These are phyloP conservation scores for Earliella scabrosa DNA, from an alignment of 1,284 basidiomycete species.

Conservation along the genomic window DNA sequence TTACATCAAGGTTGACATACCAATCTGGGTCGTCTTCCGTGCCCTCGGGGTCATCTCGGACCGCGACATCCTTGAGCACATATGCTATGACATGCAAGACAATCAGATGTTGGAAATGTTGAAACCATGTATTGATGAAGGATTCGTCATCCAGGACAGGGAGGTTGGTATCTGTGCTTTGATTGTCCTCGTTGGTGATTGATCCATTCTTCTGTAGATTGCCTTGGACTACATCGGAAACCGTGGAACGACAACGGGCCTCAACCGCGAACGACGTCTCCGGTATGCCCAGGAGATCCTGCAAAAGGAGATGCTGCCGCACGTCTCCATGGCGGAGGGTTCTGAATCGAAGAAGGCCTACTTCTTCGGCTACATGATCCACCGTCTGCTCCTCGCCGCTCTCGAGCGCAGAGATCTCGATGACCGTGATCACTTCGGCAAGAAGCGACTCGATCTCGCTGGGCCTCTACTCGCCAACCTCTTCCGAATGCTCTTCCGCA, in stretches of 20 bases:
- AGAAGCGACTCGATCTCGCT: constrained; percentile 96
- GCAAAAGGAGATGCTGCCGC: constrained; percentile 98
- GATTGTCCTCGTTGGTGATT: neutral
- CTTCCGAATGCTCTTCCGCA: constrained; percentile 98
- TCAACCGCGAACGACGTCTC: constrained; percentile 91
- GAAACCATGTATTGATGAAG: constrained; percentile 98
- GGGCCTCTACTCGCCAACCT: constrained; percentile 94
- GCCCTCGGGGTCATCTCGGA: constrained; percentile 98
- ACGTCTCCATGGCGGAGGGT: constrained; percentile 95
- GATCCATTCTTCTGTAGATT: constrained; percentile 40
- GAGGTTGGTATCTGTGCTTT: constrained; percentile 61
- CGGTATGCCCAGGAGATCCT: constrained; percentile 98
- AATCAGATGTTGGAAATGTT: constrained; percentile 97
- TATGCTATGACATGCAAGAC: constrained; percentile 98
- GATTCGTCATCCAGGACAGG: constrained; percentile 97
- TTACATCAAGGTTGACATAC: constrained; percentile 98
- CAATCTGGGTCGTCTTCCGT: constrained; percentile 99
- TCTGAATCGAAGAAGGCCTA: constrained; percentile 99
- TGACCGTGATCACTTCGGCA: constrained; percentile 99
- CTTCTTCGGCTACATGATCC: constrained; percentile 99
- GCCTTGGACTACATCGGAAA: constrained; percentile 99
- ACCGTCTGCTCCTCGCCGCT: constrained; percentile 92
- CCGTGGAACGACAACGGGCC: constrained; percentile 94
- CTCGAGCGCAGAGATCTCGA: constrained; percentile 95
- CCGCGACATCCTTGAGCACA: constrained; percentile 96